phyloP scores from a whole-genome alignment of 1,139 yeast genomes.

The Pichia sp. region DNA sequence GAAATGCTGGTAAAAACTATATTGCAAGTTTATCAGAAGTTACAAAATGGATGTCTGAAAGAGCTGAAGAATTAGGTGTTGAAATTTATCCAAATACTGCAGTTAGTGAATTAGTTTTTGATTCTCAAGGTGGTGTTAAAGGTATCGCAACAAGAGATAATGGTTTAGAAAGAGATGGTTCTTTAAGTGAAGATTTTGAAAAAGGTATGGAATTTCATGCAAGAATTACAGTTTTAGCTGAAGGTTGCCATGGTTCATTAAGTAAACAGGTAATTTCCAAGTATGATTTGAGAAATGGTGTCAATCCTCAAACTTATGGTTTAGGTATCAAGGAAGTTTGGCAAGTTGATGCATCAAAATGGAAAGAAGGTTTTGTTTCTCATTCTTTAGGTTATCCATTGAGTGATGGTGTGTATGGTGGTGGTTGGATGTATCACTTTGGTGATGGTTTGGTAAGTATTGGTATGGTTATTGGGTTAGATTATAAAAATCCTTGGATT shows the following conservation, averaged over 20 bases:
- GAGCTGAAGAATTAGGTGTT: constrained; percentile 90
- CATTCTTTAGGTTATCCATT: constrained; percentile 92
- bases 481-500: constrained; percentile 86
- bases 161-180: constrained; percentile 72
- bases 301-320: constrained; percentile 86
- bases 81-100: constrained; percentile 90
- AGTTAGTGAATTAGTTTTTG: constrained; percentile 74
- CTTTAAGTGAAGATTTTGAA: constrained; percentile 70
- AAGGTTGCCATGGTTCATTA: constrained; percentile 95
- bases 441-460: constrained; percentile 88
- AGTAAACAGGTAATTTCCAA: constrained; percentile 68
- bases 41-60: constrained; percentile 74
- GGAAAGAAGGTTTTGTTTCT: constrained; percentile 72
- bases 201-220: constrained; percentile 97
- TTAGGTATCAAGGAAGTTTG: constrained; percentile 93
- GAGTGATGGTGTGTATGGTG: constrained; percentile 71
- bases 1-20: constrained; percentile 72
- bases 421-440: constrained; percentile 95
- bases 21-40: constrained; percentile 79
- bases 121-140: constrained; percentile 52
- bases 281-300: constrained; percentile 58
- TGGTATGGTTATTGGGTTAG: constrained; percentile 88
- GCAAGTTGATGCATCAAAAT: constrained; percentile 87
- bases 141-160: constrained; percentile 94
- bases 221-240: constrained; percentile 79